Evolutionary conservation across 1,284 basidiomycete species (phyloP).

Genomic region (Stereum hirsutum): DNA sequence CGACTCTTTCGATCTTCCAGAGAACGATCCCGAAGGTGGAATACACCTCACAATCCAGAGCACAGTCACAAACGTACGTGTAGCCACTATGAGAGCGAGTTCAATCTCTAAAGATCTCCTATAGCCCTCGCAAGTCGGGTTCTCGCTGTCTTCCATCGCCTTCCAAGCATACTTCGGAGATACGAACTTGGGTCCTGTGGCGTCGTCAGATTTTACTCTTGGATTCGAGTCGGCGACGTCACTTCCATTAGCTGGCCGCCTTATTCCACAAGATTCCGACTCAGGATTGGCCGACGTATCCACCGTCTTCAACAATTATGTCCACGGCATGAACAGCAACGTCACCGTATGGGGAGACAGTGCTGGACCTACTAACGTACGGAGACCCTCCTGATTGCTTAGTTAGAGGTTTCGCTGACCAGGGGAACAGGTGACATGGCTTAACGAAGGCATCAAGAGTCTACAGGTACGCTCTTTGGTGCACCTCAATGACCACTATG

Average conservation of each 20-base stretch:
- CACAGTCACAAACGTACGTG: constrained; percentile 48
- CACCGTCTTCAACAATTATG: constrained; percentile 64
- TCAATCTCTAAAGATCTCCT: not conserved
- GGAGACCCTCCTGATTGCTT: constrained; percentile 1
- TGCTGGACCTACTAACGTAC: constrained; percentile 53
- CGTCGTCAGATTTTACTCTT: constrained; percentile 45
- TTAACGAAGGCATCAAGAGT: constrained; percentile 67
- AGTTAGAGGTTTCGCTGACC: not conserved
- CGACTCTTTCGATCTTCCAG: constrained; percentile 64
- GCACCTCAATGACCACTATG: too few relatives aligned
- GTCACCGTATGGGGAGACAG: constrained; percentile 55
- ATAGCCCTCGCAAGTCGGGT: constrained; percentile 72
- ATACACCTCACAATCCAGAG: constrained; percentile 62
- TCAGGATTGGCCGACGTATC: constrained; percentile 55
- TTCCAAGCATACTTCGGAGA: constrained; percentile 51
- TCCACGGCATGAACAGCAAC: constrained; percentile 57
- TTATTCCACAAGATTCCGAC: constrained; percentile 49
- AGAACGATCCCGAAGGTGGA: constrained; percentile 68
- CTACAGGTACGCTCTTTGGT: too few relatives aligned
- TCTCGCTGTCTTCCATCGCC: constrained; percentile 52
- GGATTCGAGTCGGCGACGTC: constrained; percentile 44
- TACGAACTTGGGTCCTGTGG: constrained; percentile 52
- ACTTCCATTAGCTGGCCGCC: constrained; percentile 52
- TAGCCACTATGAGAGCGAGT: not conserved
- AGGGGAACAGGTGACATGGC: constrained; percentile 50